Evolutionary conservation across 2,329 filamentous ascomycete genomes (phyloP).

Genomic region (Herpotrichia juniperi): DNA sequence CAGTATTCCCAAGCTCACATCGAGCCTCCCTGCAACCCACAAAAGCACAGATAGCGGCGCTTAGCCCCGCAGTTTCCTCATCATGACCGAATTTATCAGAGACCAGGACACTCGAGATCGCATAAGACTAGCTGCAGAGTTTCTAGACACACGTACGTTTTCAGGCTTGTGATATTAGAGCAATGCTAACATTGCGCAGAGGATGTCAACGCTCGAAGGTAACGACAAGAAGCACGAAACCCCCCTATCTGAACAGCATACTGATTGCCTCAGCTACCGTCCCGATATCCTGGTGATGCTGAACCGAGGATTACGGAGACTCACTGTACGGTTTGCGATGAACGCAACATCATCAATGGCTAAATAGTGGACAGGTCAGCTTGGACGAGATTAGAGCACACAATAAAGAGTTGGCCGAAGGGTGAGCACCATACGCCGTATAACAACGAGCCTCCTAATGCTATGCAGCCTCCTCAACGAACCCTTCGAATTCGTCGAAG

Average conservation of each 20-base stretch:
- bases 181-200: conserved; percentile 47
- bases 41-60: neutral
- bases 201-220: conserved; percentile 64
- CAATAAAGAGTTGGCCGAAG: conserved; percentile 79
- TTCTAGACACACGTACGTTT: conserved; percentile 87
- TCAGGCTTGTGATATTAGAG: neutral
- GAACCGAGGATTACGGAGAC: conserved; percentile 64
- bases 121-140: conserved; percentile 86
- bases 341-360: neutral
- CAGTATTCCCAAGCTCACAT: neutral
- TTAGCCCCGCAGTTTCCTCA: conserved; percentile 4
- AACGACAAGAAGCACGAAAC: conserved; percentile 14
- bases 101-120: conserved; percentile 86
- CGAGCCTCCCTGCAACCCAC: neutral
- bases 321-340: conserved; percentile 53
- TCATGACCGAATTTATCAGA: conserved; percentile 57
- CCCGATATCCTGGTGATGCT: conserved; percentile 84
- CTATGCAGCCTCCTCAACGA: conserved; percentile 71
- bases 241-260: conserved; percentile 13
- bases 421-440: conserved; percentile 42
- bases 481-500: conserved; percentile 86
- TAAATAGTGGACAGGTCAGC: conserved; percentile 47
- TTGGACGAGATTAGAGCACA: conserved; percentile 92
- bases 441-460: conserved; percentile 7
- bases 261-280: conserved; percentile 72